These are phyloP conservation scores for Epichloe uncinata DNA, from an alignment of 2,329 filamentous ascomycete species.

Conservation along the genomic window DNA sequence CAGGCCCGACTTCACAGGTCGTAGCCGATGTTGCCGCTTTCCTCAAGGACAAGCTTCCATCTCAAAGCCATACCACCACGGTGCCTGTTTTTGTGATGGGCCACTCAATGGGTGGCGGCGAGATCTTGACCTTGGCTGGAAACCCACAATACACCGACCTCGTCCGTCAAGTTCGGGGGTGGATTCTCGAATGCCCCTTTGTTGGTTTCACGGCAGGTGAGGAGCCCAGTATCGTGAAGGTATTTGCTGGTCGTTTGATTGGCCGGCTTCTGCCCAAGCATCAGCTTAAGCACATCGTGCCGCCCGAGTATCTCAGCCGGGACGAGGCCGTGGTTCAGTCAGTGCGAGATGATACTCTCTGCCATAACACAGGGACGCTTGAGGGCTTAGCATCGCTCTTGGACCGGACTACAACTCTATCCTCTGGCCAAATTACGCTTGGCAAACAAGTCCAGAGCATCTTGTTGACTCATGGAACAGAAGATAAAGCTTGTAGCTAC, in stretches of 20 bases:
- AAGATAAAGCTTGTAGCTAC: constrained; percentile 56
- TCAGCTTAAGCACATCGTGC: constrained; percentile 54
- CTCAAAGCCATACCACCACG: constrained; percentile 14
- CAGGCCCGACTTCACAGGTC: constrained; percentile 60
- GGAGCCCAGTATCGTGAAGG: constrained; percentile 48
- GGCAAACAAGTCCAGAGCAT: constrained; percentile 46
- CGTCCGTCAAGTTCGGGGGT: constrained; percentile 52
- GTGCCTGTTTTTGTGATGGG: constrained; percentile 72
- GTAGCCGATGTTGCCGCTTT: constrained; percentile 70
- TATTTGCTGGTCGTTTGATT: constrained; percentile 53
- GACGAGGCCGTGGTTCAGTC: constrained; percentile 49
- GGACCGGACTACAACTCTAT: constrained; percentile 53
- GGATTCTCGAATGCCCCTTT: constrained; percentile 64
- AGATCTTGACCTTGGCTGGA: constrained; percentile 51
- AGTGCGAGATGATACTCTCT: constrained; percentile 53
- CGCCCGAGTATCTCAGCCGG: constrained; percentile 50
- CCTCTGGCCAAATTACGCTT: constrained; percentile 39
- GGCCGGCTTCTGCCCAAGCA: constrained; percentile 52
- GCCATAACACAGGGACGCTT: constrained; percentile 77
- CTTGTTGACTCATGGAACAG: constrained; percentile 65
- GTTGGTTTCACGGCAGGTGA: constrained; percentile 55
- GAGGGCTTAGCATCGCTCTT: constrained; percentile 66
- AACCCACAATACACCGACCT: constrained; percentile 39
- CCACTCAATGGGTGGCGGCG: constrained; percentile 81
- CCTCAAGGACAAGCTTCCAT: constrained; percentile 44